phyloP scores from a whole-genome alignment of 2,329 filamentous ascomycete genomes.

The Hortaea sp. region DNA sequence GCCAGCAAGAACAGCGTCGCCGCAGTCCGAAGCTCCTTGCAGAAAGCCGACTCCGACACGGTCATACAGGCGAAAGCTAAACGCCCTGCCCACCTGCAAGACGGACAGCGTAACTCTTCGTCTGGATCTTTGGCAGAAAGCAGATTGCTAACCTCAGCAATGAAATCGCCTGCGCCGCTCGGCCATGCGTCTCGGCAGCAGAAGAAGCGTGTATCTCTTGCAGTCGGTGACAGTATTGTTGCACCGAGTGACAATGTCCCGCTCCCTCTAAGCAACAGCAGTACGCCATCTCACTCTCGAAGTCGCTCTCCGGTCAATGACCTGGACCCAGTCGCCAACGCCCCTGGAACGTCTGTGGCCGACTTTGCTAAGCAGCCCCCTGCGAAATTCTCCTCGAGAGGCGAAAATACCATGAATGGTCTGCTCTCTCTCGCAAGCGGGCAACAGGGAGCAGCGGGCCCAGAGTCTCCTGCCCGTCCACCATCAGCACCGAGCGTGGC shows the following conservation, averaged over 20 bases:
- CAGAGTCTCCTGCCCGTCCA: neutral
- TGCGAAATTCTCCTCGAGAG: neutral
- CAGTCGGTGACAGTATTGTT: conserved; percentile 26
- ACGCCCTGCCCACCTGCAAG: conserved; percentile 20
- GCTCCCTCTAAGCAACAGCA: conserved; percentile 14
- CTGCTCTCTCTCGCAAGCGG: neutral
- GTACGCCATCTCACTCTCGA: conserved; percentile 22
- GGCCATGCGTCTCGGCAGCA: conserved; percentile 8
- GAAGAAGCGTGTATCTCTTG: conserved; percentile 26
- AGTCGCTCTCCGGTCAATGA: conserved; percentile 6
- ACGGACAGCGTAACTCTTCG: conserved; percentile 24
- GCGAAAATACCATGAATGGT: neutral
- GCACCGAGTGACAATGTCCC: conserved; percentile 26
- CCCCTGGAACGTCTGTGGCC: neutral
- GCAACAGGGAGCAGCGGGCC: neutral
- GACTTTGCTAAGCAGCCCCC: neutral
- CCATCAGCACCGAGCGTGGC: neutral
- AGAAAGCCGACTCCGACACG: conserved; percentile 20
- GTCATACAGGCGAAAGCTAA: conserved; percentile 17
- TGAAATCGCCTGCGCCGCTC: conserved; percentile 20
- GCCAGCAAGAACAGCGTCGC: conserved; percentile 1
- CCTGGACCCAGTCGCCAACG: neutral
- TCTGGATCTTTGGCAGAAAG: conserved; percentile 26
- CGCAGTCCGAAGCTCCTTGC: neutral
- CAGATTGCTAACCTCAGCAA: conserved; percentile 23